phyloP scores from a whole-genome alignment of 139 green algal species.

The Auxenochlorella pyrenoidosa region DNA sequence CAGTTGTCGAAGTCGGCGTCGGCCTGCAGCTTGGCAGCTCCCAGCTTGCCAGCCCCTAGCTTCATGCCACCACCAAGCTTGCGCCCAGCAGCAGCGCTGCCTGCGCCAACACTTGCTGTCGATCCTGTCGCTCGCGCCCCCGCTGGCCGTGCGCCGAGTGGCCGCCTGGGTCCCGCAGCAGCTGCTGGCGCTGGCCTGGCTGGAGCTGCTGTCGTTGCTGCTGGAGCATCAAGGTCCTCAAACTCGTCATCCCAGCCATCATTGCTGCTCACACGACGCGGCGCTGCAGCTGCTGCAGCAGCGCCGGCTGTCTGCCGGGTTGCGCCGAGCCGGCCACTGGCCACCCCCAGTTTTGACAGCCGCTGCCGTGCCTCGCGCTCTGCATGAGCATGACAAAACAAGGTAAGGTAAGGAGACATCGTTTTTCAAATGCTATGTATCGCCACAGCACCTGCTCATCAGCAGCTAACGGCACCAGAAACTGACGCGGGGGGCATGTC shows the following conservation, averaged over 20 bases:
- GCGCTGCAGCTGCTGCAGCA: neutral
- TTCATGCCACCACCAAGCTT: constrained; percentile 31
- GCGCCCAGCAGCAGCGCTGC: neutral
- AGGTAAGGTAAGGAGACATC: too few species aligned
- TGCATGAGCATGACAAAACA: neutral
- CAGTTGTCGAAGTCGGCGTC: constrained; percentile 44
- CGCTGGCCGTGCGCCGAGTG: neutral
- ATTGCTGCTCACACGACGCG: neutral
- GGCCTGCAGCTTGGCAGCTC: neutral
- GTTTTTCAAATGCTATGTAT: too few species aligned
- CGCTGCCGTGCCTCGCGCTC: constrained; percentile 37
- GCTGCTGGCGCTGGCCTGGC: neutral
- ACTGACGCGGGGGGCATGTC: too few species aligned
- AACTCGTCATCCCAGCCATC: neutral
- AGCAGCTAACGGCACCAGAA: too few species aligned
- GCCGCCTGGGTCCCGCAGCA: neutral
- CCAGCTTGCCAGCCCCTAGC: constrained; percentile 40
- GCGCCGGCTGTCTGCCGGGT: neutral
- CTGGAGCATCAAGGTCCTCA: neutral
- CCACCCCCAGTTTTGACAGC: constrained; percentile 24
- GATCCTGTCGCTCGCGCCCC: constrained; percentile 18
- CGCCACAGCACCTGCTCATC: too few species aligned
- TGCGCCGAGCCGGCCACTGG: neutral
- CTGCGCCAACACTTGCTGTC: neutral
- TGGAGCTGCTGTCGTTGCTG: neutral